phyloP scores from a whole-genome alignment of 2,329 filamentous ascomycete genomes.

The Fusarium nurragi region DNA sequence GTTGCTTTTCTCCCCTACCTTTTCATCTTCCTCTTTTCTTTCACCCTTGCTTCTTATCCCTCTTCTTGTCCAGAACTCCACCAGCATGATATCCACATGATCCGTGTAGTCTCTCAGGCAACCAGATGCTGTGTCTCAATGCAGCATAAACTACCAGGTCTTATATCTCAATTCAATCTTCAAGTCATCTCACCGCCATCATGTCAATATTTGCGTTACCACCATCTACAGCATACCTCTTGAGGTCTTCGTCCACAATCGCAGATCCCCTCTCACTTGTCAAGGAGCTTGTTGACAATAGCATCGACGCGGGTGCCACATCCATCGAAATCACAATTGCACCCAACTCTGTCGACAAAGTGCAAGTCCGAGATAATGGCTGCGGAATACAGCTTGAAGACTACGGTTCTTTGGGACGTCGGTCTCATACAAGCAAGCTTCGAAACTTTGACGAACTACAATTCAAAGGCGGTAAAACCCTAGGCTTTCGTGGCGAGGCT shows the following conservation, averaged over 20 bases:
- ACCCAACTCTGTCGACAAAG: constrained; percentile 71
- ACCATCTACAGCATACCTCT: constrained; percentile 59
- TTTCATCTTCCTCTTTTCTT: constrained; percentile 1
- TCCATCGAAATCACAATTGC: constrained; percentile 72
- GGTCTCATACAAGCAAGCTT: constrained; percentile 80
- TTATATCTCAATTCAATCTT: constrained; percentile 19
- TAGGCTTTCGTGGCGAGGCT: constrained; percentile 83
- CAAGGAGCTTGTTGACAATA: constrained; percentile 82
- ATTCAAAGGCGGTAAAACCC: constrained; percentile 62
- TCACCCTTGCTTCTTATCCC: constrained; percentile 11
- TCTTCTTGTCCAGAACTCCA: constrained; percentile 24
- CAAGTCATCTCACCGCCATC: constrained; percentile 11
- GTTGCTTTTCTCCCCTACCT: background rate
- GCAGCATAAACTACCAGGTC: constrained; percentile 21
- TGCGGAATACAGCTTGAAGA: constrained; percentile 72
- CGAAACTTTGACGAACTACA: constrained; percentile 69
- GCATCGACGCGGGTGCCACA: constrained; percentile 75
- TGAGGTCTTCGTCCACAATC: constrained; percentile 70
- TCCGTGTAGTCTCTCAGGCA: constrained; percentile 40
- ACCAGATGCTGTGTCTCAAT: constrained; percentile 36
- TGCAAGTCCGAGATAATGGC: constrained; percentile 80
- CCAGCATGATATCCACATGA: constrained; percentile 40
- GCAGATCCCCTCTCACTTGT: constrained; percentile 69
- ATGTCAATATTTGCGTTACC: constrained; percentile 64
- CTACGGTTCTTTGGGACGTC: constrained; percentile 68